Conservation (phyloP, 352 stramenopile species). For the Phytophthora pisi region DNA sequence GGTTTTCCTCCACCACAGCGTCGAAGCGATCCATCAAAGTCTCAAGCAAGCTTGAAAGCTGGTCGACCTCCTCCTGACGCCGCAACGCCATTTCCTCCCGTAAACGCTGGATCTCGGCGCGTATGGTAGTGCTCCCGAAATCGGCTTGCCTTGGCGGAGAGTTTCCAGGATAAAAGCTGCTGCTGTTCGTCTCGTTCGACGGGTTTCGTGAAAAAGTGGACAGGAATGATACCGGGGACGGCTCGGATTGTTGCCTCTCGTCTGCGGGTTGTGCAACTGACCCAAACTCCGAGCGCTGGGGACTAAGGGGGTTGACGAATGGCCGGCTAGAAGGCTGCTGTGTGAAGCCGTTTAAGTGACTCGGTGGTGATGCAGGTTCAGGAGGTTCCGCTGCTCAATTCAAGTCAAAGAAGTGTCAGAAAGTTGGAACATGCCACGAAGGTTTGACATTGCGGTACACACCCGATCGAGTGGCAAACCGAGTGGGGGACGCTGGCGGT, state of each 20-base stretch:
- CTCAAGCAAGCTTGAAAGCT: constrained; percentile 43
- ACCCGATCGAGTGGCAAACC: constrained; percentile 31
- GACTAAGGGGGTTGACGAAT: constrained; percentile 8
- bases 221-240: constrained; percentile 25
- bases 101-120: constrained; percentile 40
- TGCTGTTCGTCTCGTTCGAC: constrained; percentile 1
- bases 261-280: constrained; percentile 3
- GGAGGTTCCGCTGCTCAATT: constrained; percentile 20
- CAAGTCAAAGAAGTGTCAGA: background rate
- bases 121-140: constrained; percentile 24
- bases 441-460: background rate
- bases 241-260: constrained; percentile 8
- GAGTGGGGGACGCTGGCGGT: constrained; percentile 21
- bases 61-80: constrained; percentile 42
- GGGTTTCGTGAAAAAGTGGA: constrained; percentile 19
- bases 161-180: background rate
- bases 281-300: background rate
- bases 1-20: constrained; percentile 46
- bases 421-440: background rate
- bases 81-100: constrained; percentile 47
- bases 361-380: constrained; percentile 7
- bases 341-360: constrained; percentile 17
- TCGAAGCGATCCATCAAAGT: constrained; percentile 47
- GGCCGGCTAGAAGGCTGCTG: constrained; percentile 11
- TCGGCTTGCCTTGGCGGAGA: constrained; percentile 11